Percentiles rank a stretch among this genome's conserved stretches.
Conservation (phyloP, 768 basidiomycete genomes). For the Boletus huronensis region DNA sequence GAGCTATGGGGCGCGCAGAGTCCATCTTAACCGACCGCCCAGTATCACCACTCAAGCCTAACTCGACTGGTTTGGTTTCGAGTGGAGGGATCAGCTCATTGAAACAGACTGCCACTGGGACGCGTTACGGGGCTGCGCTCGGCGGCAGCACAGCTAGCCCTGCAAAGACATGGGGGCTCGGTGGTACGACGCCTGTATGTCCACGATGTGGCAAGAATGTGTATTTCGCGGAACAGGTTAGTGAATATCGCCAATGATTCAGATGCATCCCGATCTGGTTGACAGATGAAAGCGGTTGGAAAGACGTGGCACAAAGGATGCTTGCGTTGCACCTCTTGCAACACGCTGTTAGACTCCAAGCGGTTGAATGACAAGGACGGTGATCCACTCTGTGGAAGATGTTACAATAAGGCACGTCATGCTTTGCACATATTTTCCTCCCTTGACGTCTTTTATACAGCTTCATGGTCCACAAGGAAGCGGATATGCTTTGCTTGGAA, state of each 20-base stretch:
- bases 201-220: conserved; percentile 71
- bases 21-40: conserved; percentile 19
- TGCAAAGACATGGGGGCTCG: conserved; percentile 48
- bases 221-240: conserved; percentile 82
- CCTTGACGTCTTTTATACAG: conserved; percentile 36
- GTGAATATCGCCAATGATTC: background rate
- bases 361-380: conserved; percentile 75
- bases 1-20: background rate
- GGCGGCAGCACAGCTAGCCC: conserved; percentile 39
- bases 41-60: conserved; percentile 21
- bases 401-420: conserved; percentile 59
- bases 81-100: conserved; percentile 28
- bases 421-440: background rate
- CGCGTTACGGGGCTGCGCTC: conserved; percentile 61
- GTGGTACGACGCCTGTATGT: conserved; percentile 56
- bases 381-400: conserved; percentile 63
- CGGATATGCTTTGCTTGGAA: conserved; percentile 70
- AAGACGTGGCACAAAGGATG: conserved; percentile 80
- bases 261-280: conserved; percentile 3
- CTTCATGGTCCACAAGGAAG: conserved; percentile 68
- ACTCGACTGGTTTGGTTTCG: conserved; percentile 19
- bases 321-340: conserved; percentile 72
- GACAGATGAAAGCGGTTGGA: conserved; percentile 73
- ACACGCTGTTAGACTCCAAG: conserved; percentile 64
- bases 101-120: conserved; percentile 53